phyloP scores from a whole-genome alignment of 2,329 filamentous ascomycete genomes.

The Neofusicoccum umdonicola region DNA sequence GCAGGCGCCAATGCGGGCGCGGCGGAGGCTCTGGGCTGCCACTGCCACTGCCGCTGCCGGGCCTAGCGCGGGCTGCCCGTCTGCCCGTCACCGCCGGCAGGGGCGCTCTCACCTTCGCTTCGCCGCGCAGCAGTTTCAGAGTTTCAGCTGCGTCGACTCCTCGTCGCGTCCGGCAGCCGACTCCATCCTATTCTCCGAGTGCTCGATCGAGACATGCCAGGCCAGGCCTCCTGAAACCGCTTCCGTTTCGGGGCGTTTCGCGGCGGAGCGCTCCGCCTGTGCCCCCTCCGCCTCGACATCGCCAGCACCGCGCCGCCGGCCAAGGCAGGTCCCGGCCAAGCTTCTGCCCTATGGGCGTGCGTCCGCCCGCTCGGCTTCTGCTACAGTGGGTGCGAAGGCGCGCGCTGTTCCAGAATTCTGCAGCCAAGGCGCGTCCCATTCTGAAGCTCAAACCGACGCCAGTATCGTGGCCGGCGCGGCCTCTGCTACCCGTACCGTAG shows the following conservation, averaged over 20 bases:
- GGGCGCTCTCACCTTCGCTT: not conserved
- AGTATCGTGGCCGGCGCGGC: not conserved
- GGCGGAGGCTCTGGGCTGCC: not conserved
- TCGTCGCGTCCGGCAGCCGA: constrained; percentile 7
- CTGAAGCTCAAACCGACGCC: not conserved
- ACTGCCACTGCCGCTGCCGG: too few species aligned
- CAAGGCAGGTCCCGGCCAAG: constrained; percentile 4
- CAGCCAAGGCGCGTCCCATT: constrained; percentile 10
- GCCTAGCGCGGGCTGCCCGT: too few species aligned
- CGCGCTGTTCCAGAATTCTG: constrained; percentile 15
- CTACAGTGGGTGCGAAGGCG: constrained; percentile 14
- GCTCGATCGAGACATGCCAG: not conserved
- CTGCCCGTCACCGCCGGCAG: not conserved
- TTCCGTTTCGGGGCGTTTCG: constrained; percentile 16
- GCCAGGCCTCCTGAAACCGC: constrained; percentile 11
- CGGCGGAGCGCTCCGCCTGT: not conserved
- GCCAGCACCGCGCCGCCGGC: not conserved
- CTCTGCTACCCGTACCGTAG: not conserved
- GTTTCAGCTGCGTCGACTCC: not conserved
- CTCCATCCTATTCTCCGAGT: constrained; percentile 14
- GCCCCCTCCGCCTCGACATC: not conserved
- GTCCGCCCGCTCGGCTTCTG: constrained; percentile 11
- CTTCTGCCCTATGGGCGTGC: constrained; percentile 14
- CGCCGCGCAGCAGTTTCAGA: constrained; percentile 14
- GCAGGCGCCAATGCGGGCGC: not conserved